Evolutionary conservation across 2,329 filamentous ascomycete genomes (phyloP).

Genomic region (Ophiostoma triangulosporum): DNA sequence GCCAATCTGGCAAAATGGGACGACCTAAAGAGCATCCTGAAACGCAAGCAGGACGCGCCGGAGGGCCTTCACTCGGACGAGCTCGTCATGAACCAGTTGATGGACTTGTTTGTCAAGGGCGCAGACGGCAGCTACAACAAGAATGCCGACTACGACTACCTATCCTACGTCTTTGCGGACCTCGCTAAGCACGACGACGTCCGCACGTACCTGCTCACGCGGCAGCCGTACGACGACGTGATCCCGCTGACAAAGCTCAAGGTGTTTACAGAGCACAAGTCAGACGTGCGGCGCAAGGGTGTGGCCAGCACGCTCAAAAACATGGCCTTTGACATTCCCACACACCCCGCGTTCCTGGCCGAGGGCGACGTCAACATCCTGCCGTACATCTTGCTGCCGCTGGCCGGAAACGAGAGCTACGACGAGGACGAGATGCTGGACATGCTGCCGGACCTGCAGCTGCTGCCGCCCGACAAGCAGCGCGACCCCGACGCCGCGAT

Average conservation of each 20-base stretch:
- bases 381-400: conserved; percentile 76
- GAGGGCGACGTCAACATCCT: conserved; percentile 66
- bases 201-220: conserved; percentile 58
- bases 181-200: conserved; percentile 69
- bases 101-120: conserved; percentile 94
- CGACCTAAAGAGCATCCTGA: conserved; percentile 53
- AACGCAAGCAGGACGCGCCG: conserved; percentile 53
- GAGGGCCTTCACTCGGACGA: conserved; percentile 58
- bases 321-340: conserved; percentile 64
- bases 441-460: conserved; percentile 83
- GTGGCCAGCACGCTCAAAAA: conserved; percentile 97
- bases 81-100: conserved; percentile 71
- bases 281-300: conserved; percentile 72
- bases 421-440: conserved; percentile 70
- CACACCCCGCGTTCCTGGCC: conserved; percentile 57
- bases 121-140: conserved; percentile 73
- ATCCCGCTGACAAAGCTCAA: conserved; percentile 86
- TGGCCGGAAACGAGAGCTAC: conserved; percentile 81
- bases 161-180: conserved; percentile 89
- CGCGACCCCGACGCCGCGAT: conserved; percentile 66
- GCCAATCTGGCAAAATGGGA: conserved; percentile 83
- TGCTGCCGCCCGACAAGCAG: conserved; percentile 79
- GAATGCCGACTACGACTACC: conserved; percentile 76
- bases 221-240: conserved; percentile 64
- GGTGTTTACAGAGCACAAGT: conserved; percentile 87